Evolutionary conservation across 1,284 basidiomycete genomes (phyloP), one percentile per base, ranked within the genome.

Genomic region (Laetiporus sulphureus): DNA sequence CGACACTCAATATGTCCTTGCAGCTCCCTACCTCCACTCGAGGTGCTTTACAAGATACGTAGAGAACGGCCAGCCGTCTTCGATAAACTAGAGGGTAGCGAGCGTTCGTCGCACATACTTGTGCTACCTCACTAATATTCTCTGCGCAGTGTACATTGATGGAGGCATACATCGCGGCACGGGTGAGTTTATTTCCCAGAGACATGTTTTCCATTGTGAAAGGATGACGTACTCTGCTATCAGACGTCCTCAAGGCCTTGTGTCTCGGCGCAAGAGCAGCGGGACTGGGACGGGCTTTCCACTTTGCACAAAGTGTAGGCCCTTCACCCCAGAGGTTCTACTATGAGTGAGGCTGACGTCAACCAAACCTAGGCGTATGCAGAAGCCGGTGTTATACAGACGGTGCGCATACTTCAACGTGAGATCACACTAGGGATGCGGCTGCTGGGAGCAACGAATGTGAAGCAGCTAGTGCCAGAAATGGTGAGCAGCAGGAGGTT

Each of bases 211-310:
- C 36, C 11, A 7, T 29, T 29, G 19, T 18, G 29, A 32, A 32
- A 12, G 11, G 24, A 15, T 12, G 7, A 27, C 13, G 25, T 27
- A 27, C 8, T 13, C 25, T 13, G 15, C 12, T 22, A 21, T 4
- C 46, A 72, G 91, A 94, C 60, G 82, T 95, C 6, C 66, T 97
- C 40, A 97, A 97, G 63, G 91, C 92, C 0, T 64, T 97, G 2
- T 94, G 91, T 52, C 70, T 97, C 19, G 94, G 93, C 24, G 94
- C 93, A 1, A 85, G 70, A 51, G 91, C 88, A 3, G 91, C 95
- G 5, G 93, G 94, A 1, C 67, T 97, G 22, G 93, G 93, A 0
- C 76, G 93, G 22, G 77, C 87, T 0, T 93, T 95, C 70, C 69
- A 96, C 13, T 94, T 87, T 56, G 90, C 89, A 1, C 90, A 93